Evolutionary conservation across 306 rosid genomes (phyloP), one percentile per base, ranked within the genome.

Genomic region (Ochetophila trinervis): DNA sequence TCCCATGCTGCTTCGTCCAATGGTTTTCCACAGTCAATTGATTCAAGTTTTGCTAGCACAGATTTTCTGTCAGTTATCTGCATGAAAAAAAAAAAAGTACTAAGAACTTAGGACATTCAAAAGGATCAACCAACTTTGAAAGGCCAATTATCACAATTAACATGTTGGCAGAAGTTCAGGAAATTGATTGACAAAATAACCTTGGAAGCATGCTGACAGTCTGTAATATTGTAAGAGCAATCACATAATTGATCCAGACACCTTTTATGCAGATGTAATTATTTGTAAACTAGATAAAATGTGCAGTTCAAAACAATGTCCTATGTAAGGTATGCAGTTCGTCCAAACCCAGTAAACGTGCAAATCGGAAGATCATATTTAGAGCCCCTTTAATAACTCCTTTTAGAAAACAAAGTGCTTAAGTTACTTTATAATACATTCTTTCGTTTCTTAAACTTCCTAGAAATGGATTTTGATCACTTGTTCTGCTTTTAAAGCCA

Each of bases 1-100:
- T 93, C 99, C 99, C 99, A 93, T 0, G 85, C 80, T 6, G 99
- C 87, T 84, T 93, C 99, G 17, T 93, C 99, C 61, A 90, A 78
- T 9, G 99, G 99, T 65, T 93, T 93, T 44, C 99, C 99, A 75
- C 74, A 77, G 73, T 93, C 99, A 30, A 86, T 44, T 27, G 94
- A 69, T 80, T 93, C 96, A 7, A 90, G 85, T 44, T 80, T 90
- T 7, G 97, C 94, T 0, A 93, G 73, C 14, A 67, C 66, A 17
- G 79, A 0, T 52, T 93, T 93, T 56, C 80, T 84, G 76, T 87
- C 94, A 4, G 80, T 83, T 47, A 92, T 19, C 97, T 91, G 85
- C n/a, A 36, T 5, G 21, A 17, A 68, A 57, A 54, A 17, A 54
- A 17, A 56, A 11, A 62, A 53, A 47, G 3, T 47, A 3, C 44